These are phyloP conservation scores for Closterium sp. DNA, from an alignment of 139 green algal genomes.

Conservation along the genomic window DNA sequence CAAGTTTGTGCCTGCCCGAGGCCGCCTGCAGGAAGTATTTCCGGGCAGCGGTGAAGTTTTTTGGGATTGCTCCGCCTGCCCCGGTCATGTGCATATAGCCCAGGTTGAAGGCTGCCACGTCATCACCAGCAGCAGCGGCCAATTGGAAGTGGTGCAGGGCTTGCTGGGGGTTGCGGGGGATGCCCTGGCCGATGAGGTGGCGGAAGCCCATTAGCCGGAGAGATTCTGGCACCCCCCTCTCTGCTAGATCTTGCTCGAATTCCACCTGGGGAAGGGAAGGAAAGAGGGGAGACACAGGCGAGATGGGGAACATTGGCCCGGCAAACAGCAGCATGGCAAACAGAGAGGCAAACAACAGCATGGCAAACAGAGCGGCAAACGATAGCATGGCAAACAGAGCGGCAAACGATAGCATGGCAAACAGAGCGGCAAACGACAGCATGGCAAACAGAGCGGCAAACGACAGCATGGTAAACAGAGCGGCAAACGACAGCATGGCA, in stretches of 20 bases:
- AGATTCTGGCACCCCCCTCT: constrained; percentile 23
- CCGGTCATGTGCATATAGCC: constrained; percentile 69
- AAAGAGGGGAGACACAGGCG: not conserved
- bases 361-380: too few relatives aligned
- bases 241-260: constrained; percentile 24
- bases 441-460: too few relatives aligned
- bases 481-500: too few relatives aligned
- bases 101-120: constrained; percentile 65
- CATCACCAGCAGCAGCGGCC: constrained; percentile 60
- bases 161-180: constrained; percentile 57
- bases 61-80: constrained; percentile 27
- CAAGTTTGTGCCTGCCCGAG: constrained; percentile 34
- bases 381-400: too few relatives aligned
- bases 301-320: not conserved
- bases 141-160: constrained; percentile 61
- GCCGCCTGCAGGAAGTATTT: constrained; percentile 55
- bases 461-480: too few relatives aligned
- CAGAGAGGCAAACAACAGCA: not conserved
- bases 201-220: constrained; percentile 61
- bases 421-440: too few relatives aligned
- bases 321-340: not conserved
- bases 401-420: too few relatives aligned
- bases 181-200: constrained; percentile 60
- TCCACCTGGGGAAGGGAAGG: constrained; percentile 22
- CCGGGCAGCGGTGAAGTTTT: constrained; percentile 54